Base-by-base conservation (phyloP, 2,329 filamentous ascomycete species). In the Diaporthe caulivora region DNA sequence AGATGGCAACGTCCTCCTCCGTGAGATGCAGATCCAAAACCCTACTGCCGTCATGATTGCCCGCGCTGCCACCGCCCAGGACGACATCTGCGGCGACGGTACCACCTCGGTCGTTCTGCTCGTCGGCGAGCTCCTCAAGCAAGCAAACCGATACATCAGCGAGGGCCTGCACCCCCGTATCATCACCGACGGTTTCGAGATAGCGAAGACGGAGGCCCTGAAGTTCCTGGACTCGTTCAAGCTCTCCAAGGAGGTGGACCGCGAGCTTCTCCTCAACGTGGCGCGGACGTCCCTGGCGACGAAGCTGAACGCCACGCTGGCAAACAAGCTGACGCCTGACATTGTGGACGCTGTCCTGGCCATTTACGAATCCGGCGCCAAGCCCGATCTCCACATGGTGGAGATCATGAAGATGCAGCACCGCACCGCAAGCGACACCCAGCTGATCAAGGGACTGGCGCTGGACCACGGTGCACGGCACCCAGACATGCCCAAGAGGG, bases 341-440 rank as follows among this genome's bases (percentile, higher is more conserved):
- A 98, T 99, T 80, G 97, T 98, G 80, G 97, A 99, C 82, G 94
- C 97, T 74, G 97, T 99, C 62, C 92, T 99, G 72, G 91, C 97
- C 77, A 99, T 99, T 83, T 95, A 98, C 87, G 90, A 95, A 83
- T 87, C 94, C 24, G 94, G 94, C 34, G 92, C 91, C 76, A 98
- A 98, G 87, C 97, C 97, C 72, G 97, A 99, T 85, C 85, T 99
- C 80, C 96, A 98, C 87, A 99, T 99, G 97, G 90, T 99, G 78
- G 97, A 99, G 86, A 98, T 99, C 80, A 99, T 99, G 97, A 98
- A 97, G 83, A 98, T 99, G 96, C 97, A 99, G 87, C 97, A 99
- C 87, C 94, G 96, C 78, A 95, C 94, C 69, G 95, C 96, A 74
- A 94, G 97, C 42, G 97, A 99, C 84, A 99, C 97, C 72, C 95